Conservation (phyloP, 108 stramenopile species). For the Hondaea fermentalgiana region DNA sequence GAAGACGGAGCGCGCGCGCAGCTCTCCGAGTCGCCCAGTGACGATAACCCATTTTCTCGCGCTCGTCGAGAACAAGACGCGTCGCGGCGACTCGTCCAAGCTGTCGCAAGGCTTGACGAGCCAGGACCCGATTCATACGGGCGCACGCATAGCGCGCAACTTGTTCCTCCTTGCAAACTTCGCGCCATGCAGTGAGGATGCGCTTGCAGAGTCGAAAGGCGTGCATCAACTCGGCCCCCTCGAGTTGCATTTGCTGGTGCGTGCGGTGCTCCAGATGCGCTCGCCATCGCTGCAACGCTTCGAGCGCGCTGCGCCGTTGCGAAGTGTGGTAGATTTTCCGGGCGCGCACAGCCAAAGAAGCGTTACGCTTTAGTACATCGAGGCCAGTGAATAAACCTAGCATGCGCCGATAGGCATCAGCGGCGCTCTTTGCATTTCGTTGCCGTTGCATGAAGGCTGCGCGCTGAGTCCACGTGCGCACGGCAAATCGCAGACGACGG, state of each 20-base stretch:
- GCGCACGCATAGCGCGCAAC: not conserved
- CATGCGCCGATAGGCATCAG: not conserved
- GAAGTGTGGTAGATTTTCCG: not conserved
- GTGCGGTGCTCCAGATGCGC: not conserved
- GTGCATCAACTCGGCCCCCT: not conserved
- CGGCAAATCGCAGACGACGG: not conserved
- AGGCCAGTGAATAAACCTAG: not conserved
- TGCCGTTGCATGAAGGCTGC: not conserved
- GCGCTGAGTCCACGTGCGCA: not conserved
- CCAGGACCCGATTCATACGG: not conserved
- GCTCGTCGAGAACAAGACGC: not conserved
- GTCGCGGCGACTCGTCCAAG: not conserved
- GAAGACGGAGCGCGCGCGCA: not conserved
- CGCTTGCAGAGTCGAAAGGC: not conserved
- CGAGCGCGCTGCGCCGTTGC: not conserved
- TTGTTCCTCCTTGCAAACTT: not conserved
- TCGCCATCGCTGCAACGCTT: not conserved
- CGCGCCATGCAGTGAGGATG: not conserved
- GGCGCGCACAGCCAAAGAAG: not conserved
- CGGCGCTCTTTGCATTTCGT: not conserved
- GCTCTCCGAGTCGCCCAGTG: not conserved
- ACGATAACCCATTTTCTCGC: not conserved
- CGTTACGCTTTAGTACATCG: not conserved
- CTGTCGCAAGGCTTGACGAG: not conserved
- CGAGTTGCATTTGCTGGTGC: not conserved